Evolutionary conservation across 164 flowering plant genomes (phyloP).

Genomic region (Vitis riparia): DNA sequence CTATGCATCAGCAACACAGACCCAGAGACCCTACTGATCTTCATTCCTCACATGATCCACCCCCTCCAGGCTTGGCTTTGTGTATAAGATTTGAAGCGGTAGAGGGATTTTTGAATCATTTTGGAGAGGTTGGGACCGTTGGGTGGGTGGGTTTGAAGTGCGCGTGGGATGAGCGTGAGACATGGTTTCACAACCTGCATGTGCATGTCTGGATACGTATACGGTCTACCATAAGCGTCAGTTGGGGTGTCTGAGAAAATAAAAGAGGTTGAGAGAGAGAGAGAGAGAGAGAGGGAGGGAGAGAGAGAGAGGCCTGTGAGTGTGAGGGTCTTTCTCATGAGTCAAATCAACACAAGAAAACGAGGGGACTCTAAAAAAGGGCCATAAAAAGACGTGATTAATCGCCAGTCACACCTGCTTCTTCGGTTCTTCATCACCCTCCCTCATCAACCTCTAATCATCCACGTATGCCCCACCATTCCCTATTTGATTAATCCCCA

Average conservation of each 20-base stretch:
- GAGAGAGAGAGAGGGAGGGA: neutral
- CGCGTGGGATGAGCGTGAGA: no score
- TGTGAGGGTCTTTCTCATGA: neutral
- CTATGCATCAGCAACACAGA: no score
- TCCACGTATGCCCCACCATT: neutral
- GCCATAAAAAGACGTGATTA: neutral
- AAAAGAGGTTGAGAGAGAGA: neutral
- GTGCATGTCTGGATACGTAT: neutral
- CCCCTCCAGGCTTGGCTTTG: no score
- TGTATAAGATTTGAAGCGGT: no score
- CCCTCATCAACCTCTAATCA: neutral
- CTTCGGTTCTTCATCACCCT: neutral
- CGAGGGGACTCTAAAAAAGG: neutral
- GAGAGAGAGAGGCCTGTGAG: neutral
- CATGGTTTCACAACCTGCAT: no score
- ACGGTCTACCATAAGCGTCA: neutral
- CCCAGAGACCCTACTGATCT: no score
- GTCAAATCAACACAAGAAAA: conserved; percentile 4
- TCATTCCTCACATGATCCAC: no score
- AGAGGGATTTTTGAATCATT: no score
- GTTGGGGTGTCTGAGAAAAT: neutral
- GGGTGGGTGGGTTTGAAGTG: no score
- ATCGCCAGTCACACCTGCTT: neutral
- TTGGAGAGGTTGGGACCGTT: no score
- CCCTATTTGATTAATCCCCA: neutral